Base-by-base conservation (phyloP, 1,284 basidiomycete species). In the Coniferiporia sulphurascens region DNA sequence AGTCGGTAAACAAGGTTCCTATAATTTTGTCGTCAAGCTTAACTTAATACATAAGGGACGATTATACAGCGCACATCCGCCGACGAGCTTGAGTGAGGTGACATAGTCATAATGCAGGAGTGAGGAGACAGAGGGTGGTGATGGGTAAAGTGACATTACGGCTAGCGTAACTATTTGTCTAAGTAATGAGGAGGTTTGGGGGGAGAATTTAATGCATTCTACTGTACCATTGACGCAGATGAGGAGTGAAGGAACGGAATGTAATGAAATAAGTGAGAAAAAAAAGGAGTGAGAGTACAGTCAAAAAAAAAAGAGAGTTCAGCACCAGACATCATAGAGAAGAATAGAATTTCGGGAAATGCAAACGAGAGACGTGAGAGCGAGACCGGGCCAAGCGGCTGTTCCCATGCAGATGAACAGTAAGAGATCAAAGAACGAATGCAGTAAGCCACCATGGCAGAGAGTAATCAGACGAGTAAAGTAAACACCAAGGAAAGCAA, bases 81-180 rank as follows among this genome's bases (percentile, higher is more conserved):
- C 44, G 21, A 48, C 34, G 17, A n/a, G 44, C 43, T 53, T 27
- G 27, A 27, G 27, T 27, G 27, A 27, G 27, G 21, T 17, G 44
- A 35, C 38, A 27, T 8, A 13, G 19, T 21, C 35, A 19, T 34
- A 48, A 60, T 41, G 51, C 46, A 53, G 48, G 50, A 58, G 36
- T 27, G 57, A 45, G 50, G 48, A 52, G 38, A 48, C 38, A 27
- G 54, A 48, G 46, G 51, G 46, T 2, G 27, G 27, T 27, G 27
- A 3, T 27, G 27, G 27, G 27, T 27, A 27, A 27, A 50, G 51
- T 41, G 43, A 43, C 60, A 57, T 57, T 48, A 55, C 62, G 48
- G 41, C 60, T 54, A 55, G 48, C 44, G 55, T 55, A 63, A 63
- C 35, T 48, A 55, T 22, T 45, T 46, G 45, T 38, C 49, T 36